These are phyloP conservation scores for Gossypium arboreum DNA, from an alignment of 345 rosid species.

Conservation along the genomic window DNA sequence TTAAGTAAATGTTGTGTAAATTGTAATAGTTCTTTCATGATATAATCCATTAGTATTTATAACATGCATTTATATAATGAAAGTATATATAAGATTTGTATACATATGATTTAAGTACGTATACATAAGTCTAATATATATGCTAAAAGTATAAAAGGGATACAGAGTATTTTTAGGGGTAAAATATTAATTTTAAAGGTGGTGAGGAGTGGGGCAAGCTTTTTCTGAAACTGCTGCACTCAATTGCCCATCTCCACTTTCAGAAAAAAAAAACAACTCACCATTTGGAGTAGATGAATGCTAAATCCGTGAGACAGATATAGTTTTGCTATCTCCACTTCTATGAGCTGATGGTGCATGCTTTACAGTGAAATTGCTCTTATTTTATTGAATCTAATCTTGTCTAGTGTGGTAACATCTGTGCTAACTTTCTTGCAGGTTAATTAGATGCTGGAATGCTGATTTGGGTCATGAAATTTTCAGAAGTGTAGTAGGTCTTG, in stretches of 20 bases:
- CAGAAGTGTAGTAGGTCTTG: slow-evolving; percentile 81
- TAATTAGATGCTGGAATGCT: slow-evolving; percentile 90
- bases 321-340: neutral
- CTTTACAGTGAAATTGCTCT: neutral
- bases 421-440: slow-evolving; percentile 38
- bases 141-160: neutral
- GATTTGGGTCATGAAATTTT: slow-evolving; percentile 60
- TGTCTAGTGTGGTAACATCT: neutral
- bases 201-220: neutral
- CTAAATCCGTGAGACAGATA: neutral
- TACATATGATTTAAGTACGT: neutral
- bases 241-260: neutral
- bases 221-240: neutral
- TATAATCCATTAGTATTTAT: neutral
- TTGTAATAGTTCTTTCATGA: neutral
- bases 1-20: neutral
- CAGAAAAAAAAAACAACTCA: neutral
- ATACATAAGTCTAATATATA: neutral
- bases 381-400: neutral
- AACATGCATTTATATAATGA: neutral
- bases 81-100: too few species aligned
- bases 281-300: neutral
- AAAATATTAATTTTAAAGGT: neutral
- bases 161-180: neutral
- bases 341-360: neutral